Evolutionary conservation across 2,329 filamentous ascomycete species (phyloP).

Genomic region (Mollisiaceae sp.): DNA sequence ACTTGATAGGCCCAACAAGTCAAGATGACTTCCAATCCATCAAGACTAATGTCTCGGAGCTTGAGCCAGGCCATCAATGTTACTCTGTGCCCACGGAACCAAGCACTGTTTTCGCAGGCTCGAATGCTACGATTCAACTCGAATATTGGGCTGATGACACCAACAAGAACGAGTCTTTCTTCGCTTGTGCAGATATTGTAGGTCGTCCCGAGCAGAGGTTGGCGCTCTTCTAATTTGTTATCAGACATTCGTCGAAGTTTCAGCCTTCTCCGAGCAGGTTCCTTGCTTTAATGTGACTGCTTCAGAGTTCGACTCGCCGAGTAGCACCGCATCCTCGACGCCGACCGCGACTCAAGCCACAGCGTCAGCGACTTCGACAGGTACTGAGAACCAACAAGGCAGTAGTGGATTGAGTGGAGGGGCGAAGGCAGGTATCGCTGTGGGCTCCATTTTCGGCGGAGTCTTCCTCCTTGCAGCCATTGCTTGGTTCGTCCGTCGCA

Average conservation of each 20-base stretch:
- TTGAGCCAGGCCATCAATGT: conserved; percentile 54
- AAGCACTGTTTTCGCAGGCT: conserved; percentile 45
- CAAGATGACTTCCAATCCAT: conserved; percentile 50
- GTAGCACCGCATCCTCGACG: conserved; percentile 7
- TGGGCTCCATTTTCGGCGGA: conserved; percentile 35
- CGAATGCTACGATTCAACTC: conserved; percentile 55
- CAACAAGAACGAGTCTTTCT: conserved; percentile 52
- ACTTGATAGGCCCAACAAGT: conserved; percentile 46
- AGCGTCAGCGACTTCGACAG: conserved; percentile 13
- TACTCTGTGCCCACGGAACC: conserved; percentile 47
- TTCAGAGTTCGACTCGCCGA: conserved; percentile 24
- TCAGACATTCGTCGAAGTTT: conserved; percentile 46
- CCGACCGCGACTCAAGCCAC: conserved; percentile 7
- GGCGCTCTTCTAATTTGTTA: not conserved
- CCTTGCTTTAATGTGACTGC: conserved; percentile 31
- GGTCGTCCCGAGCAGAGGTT: conserved; percentile 16
- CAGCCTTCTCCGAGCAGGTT: conserved; percentile 29
- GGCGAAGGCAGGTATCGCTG: conserved; percentile 38
- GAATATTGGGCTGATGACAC: conserved; percentile 51
- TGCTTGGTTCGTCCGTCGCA: conserved; percentile 31
- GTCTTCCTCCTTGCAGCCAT: conserved; percentile 22
- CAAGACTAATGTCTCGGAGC: conserved; percentile 43
- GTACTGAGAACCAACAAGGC: not conserved
- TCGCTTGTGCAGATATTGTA: conserved; percentile 55
- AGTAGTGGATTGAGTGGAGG: conserved; percentile 16